These are phyloP conservation scores for Angomonas deanei DNA, from an alignment of 208 protist species.

Conservation along the genomic window DNA sequence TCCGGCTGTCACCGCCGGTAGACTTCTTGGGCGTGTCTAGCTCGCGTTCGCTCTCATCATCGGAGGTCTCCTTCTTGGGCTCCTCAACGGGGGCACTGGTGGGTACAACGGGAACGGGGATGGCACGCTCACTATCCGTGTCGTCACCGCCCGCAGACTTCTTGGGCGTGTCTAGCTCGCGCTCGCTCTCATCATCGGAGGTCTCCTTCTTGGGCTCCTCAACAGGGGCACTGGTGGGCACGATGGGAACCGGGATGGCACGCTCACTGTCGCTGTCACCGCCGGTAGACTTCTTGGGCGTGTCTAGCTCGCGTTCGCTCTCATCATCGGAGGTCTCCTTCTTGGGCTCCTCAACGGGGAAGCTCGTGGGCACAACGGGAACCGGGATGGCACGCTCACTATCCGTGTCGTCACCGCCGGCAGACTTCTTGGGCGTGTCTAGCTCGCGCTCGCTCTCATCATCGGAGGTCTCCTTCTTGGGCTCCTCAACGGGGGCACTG, in stretches of 20 bases:
- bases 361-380: background rate
- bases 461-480: background rate
- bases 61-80: background rate
- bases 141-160: no score
- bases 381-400: background rate
- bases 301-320: background rate
- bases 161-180: no score
- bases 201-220: background rate
- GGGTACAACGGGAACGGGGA: no score
- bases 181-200: background rate
- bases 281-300: background rate
- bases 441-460: background rate
- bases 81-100: no score
- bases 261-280: background rate
- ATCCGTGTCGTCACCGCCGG: background rate
- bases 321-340: background rate
- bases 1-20: no score
- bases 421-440: background rate
- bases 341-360: background rate
- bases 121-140: no score
- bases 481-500: background rate
- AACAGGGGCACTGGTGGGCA: background rate
- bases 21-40: no score
- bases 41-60: background rate
- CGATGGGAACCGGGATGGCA: background rate